A percentile compares a stretch with the other conserved stretches of the same genome.
These are phyloP conservation scores for Actinomortierella ambigua DNA, from an alignment of 371 early-diverging fungal genomes.

Conservation along the genomic window DNA sequence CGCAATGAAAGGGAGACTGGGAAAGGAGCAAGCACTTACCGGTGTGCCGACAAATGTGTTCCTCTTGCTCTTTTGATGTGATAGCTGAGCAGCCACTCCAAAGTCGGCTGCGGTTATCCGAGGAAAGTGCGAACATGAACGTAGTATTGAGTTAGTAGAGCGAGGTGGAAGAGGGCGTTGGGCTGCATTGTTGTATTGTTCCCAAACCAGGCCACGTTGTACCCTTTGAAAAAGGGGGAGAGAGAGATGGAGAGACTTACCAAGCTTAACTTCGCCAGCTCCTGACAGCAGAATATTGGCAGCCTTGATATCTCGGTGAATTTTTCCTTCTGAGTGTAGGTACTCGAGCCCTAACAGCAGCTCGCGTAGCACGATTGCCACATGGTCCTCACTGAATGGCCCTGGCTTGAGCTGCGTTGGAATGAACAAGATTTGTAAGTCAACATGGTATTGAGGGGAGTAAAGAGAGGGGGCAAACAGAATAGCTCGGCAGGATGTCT, in stretches of 20 bases:
- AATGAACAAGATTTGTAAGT: background rate
- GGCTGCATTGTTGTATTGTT: too few species aligned
- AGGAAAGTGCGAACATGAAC: background rate
- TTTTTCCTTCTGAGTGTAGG: constrained; percentile 92
- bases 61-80: constrained; percentile 75
- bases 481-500: background rate
- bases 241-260: constrained; percentile 16
- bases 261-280: constrained; percentile 53
- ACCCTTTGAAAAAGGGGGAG: too few species aligned
- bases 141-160: background rate
- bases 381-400: constrained; percentile 83
- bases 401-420: constrained; percentile 75
- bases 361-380: constrained; percentile 92
- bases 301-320: constrained; percentile 94
- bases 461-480: background rate
- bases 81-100: constrained; percentile 93
- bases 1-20: background rate
- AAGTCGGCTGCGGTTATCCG: too few species aligned
- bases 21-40: constrained; percentile 47
- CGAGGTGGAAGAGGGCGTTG: too few species aligned
- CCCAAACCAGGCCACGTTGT: too few species aligned
- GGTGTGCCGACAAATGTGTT: constrained; percentile 99
- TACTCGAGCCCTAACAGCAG: constrained; percentile 92
- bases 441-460: too few species aligned
- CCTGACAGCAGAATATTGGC: constrained; percentile 80